These are phyloP conservation scores for Cryphonectria parasitica DNA, from an alignment of 2,329 filamentous ascomycete genomes.

Conservation along the genomic window DNA sequence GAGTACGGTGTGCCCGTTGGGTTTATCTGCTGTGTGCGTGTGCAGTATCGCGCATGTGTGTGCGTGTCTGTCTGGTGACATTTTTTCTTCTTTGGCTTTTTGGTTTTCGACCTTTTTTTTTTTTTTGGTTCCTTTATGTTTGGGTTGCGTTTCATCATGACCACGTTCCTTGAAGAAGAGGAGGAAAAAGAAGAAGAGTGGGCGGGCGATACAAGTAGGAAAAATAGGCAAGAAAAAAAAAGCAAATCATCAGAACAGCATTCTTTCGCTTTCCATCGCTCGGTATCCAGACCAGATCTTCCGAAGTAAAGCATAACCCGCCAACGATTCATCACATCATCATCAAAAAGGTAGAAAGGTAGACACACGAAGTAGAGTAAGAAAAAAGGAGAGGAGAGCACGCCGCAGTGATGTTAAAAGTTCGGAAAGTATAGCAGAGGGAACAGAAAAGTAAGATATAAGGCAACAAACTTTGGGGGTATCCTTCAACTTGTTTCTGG, in stretches of 20 bases:
- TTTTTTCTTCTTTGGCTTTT: slow-evolving; percentile 10
- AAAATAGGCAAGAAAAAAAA: background rate
- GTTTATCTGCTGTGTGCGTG: background rate
- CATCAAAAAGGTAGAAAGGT: slow-evolving; percentile 23
- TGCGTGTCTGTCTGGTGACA: slow-evolving; percentile 6
- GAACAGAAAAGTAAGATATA: slow-evolving; percentile 2
- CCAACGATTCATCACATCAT: slow-evolving; percentile 3
- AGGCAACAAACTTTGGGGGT: slow-evolving; percentile 24
- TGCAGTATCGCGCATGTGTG: background rate
- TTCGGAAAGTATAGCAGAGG: background rate
- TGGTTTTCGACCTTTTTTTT: slow-evolving; percentile 15
- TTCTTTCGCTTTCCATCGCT: slow-evolving; percentile 3
- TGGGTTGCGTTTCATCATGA: slow-evolving; percentile 8
- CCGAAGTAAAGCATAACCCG: background rate
- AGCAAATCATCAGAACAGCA: background rate
- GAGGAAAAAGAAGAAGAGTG: background rate
- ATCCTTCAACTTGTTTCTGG: slow-evolving; percentile 30
- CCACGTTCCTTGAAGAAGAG: background rate
- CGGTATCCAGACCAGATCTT: slow-evolving; percentile 15
- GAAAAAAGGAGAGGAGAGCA: slow-evolving; percentile 8
- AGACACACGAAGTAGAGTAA: slow-evolving; percentile 27
- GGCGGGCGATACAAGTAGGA: background rate
- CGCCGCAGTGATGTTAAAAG: background rate
- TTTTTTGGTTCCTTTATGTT: slow-evolving; percentile 4
- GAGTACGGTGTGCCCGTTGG: slow-evolving; percentile 2